phyloP scores from a whole-genome alignment of 108 stramenopile genomes.

The Cylindrotheca closterium region DNA sequence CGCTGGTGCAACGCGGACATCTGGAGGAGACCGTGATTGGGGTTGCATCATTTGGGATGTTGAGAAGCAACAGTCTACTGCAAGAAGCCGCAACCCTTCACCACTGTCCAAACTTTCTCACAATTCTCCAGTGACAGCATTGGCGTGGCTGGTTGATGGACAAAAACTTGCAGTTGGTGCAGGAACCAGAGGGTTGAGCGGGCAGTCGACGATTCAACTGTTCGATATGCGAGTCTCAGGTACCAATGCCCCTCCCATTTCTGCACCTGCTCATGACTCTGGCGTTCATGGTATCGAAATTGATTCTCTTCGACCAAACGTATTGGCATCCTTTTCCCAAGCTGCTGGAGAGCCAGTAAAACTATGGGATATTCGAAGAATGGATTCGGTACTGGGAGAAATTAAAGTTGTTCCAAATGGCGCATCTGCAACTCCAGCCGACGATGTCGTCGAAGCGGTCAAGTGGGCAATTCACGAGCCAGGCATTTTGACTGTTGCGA shows the following conservation, averaged over 20 bases:
- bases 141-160: constrained; percentile 67
- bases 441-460: constrained; percentile 38
- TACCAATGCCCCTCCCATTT: constrained; percentile 54
- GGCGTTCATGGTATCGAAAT: constrained; percentile 74
- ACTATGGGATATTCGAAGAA: constrained; percentile 71
- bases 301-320: constrained; percentile 38
- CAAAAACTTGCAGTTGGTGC: constrained; percentile 71
- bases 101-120: constrained; percentile 53
- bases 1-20: constrained; percentile 12
- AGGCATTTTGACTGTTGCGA: constrained; percentile 48
- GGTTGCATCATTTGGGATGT: constrained; percentile 71
- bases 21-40: constrained; percentile 63
- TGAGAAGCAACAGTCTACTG: constrained; percentile 21
- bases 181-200: constrained; percentile 33
- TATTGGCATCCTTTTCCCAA: constrained; percentile 57
- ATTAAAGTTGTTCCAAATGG: constrained; percentile 35
- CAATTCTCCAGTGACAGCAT: constrained; percentile 63
- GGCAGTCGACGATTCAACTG: constrained; percentile 38
- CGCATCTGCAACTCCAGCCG: constrained; percentile 13
- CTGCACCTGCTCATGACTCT: constrained; percentile 63
- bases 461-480: constrained; percentile 43
- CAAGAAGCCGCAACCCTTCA: constrained; percentile 1
- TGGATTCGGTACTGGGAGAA: constrained; percentile 62
- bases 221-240: constrained; percentile 71
- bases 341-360: constrained; percentile 59